Base-by-base conservation (phyloP, 2,329 filamentous ascomycete species). In the Epichloe bromicola region DNA sequence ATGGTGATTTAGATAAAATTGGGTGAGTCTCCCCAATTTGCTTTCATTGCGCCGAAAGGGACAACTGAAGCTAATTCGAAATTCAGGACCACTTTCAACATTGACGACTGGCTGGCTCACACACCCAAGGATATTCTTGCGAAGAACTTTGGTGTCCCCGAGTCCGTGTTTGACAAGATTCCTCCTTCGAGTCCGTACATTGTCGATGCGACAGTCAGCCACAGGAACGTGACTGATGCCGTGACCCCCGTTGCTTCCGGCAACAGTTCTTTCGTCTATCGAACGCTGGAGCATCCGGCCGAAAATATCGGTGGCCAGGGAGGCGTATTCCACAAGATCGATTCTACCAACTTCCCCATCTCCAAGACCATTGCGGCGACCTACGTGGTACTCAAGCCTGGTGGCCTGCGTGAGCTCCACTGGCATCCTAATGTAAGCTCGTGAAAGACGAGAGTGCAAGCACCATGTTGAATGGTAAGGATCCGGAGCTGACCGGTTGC, bases 101-200 rank as follows among this genome's bases (percentile, higher is more conserved):
- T 86, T 23, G 81, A 82, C 55, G 82, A 86, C 66, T 86, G 82
- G 82, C 71, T 86, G 37, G 68, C 75, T 0, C 82, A 85, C 60
- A 86, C 82, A 0, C 82, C 83, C 0, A 77, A 75, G 48, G 56
- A 61, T 10, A 71, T 86, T 43, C 68, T 86, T 0, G 81, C 82
- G 37, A 85, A 83, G 67, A 86, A 85, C 68, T 85, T 86, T 56
- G 79, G 80, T 20, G 72, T 86, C 19, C 70, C 78, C 46, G 70
- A 73, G 20, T 74, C 74, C 0, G 72, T 82, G 44, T 85, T 86
- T 55, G 70, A 76, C 55, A 71, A 70, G 6, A 67, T 85, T 20
- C 81, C 80, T 0, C 59, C 69, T 1, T 69, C 73, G 1, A 76
- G 77, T 57, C 81, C 80, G 0, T 83, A 83, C 61, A 85, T 86